Evolutionary conservation across 2,329 filamentous ascomycete species (phyloP), one percentile per base, ranked within the genome.

Genomic region (Thermomyces lanuginosus): DNA sequence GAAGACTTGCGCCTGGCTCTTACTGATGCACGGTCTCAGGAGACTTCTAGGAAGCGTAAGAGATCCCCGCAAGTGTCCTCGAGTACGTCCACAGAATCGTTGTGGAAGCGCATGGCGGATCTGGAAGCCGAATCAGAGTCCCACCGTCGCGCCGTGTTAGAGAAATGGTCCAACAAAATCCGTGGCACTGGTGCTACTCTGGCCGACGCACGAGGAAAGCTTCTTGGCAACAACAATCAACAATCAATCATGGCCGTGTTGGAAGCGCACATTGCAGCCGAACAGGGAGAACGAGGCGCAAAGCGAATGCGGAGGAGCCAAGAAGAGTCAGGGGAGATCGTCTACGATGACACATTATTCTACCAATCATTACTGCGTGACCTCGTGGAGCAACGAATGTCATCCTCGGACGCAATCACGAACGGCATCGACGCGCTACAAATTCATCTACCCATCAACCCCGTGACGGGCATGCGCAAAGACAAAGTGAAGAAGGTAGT

Each of bases 301-400:
- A 55, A 55, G 27, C 48, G 48, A 22, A 36, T 42, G 4, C 48
- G 49, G 6, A 39, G 31, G 9, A 21, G 21, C n/a, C 28, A 20
- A 8, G 24, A 21, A 9, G 24, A 34, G n/a, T 22, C 32, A 20
- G 28, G 31, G 8, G 35, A 36, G 4, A 22, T 31, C 10, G 72
- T 92, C 39, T 98, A 89, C 58, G 86, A 95, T 48, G 89, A 98
- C 42, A 81, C 80, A 7, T 75, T 91, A 48, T 93, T 95, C 52
- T 98, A 98, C 56, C 82, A 92, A 49, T 61, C 89, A 8, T 67
- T 98, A 2, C 69, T 98, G 15, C 91, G 92, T 49, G 82, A 92
- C 45, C 72, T 98, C 1, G 77, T 98, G 6, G 82, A 92, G 46
- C 81, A 91, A 49, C 76, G 86, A 33, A 78, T 78, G 40, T 65